A percentile compares a stretch with the other conserved stretches of the same genome.
Conservation (phyloP, 2,329 filamentous ascomycete genomes). For the Tolypocladium sp. region DNA sequence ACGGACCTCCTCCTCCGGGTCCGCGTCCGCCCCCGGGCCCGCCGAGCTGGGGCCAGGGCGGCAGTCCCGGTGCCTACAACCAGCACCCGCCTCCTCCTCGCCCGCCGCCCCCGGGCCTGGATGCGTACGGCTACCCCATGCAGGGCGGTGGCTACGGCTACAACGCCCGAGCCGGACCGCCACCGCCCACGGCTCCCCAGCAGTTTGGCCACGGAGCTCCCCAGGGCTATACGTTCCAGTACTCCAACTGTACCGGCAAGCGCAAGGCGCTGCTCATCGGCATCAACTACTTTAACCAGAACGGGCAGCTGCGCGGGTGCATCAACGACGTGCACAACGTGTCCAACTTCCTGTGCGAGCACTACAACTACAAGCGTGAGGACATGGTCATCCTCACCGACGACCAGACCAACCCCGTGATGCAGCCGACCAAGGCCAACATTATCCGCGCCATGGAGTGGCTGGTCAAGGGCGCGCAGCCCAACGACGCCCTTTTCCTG, state of each 20-base stretch:
- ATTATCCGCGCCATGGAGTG: slow-evolving; percentile 68
- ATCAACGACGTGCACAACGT: slow-evolving; percentile 78
- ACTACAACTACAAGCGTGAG: slow-evolving; percentile 63
- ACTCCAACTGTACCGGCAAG: slow-evolving; percentile 64
- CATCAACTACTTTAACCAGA: slow-evolving; percentile 71
- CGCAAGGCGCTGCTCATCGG: slow-evolving; percentile 69
- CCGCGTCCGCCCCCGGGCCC: slow-evolving; percentile 6
- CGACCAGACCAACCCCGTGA: slow-evolving; percentile 60
- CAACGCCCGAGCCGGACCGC: slow-evolving; percentile 23
- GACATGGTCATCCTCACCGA: slow-evolving; percentile 76
- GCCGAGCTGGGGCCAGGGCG: slow-evolving; percentile 9
- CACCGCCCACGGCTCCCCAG: slow-evolving; percentile 41
- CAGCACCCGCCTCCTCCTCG: slow-evolving; percentile 21
- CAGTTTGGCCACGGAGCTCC: slow-evolving; percentile 61
- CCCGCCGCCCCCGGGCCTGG: slow-evolving; percentile 31
- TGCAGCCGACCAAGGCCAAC: slow-evolving; percentile 66
- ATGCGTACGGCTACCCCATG: slow-evolving; percentile 38
- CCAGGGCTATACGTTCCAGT: slow-evolving; percentile 61
- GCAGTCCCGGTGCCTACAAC: slow-evolving; percentile 5
- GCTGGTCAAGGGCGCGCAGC: slow-evolving; percentile 61
- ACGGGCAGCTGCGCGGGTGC: slow-evolving; percentile 64
- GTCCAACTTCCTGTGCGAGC: slow-evolving; percentile 58
- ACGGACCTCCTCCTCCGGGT: slow-evolving; percentile 11
- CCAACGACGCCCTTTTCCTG: slow-evolving; percentile 70
- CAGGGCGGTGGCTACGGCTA: slow-evolving; percentile 15